Conservation (phyloP, 2,329 filamentous ascomycete genomes). For the Colletotrichum acutatum region DNA sequence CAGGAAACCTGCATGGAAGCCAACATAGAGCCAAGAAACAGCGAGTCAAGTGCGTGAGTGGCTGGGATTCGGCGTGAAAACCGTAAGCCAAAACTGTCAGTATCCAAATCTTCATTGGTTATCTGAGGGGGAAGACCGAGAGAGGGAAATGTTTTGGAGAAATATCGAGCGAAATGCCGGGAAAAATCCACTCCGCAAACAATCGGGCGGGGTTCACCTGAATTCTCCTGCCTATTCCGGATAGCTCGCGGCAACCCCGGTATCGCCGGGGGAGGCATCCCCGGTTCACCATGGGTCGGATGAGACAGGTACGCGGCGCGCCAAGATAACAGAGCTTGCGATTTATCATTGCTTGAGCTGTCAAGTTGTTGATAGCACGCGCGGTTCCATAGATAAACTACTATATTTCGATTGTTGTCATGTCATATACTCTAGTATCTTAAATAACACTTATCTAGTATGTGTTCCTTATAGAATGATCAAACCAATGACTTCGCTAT, state of each 20-base stretch:
- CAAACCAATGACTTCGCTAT: neutral
- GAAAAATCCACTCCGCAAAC: neutral
- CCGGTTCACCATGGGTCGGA: neutral
- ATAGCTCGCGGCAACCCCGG: conserved; percentile 11
- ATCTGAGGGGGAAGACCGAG: neutral
- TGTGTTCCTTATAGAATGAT: neutral
- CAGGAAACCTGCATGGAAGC: neutral
- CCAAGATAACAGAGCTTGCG: neutral
- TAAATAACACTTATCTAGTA: neutral
- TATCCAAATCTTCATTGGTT: neutral
- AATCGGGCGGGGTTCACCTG: conserved; percentile 3
- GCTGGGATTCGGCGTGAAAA: neutral
- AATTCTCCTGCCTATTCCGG: conserved; percentile 8
- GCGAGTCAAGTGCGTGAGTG: neutral
- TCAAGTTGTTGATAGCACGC: neutral
- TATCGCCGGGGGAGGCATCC: neutral
- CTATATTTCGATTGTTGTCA: neutral
- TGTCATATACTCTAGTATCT: neutral
- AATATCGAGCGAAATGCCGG: conserved; percentile 21
- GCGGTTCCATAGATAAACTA: neutral
- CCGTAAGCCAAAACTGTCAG: no score
- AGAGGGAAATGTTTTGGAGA: neutral
- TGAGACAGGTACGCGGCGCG: neutral
- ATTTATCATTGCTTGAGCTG: neutral
- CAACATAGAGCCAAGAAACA: neutral